Conservation (phyloP, 345 rosid species). For the Populus tremula region DNA sequence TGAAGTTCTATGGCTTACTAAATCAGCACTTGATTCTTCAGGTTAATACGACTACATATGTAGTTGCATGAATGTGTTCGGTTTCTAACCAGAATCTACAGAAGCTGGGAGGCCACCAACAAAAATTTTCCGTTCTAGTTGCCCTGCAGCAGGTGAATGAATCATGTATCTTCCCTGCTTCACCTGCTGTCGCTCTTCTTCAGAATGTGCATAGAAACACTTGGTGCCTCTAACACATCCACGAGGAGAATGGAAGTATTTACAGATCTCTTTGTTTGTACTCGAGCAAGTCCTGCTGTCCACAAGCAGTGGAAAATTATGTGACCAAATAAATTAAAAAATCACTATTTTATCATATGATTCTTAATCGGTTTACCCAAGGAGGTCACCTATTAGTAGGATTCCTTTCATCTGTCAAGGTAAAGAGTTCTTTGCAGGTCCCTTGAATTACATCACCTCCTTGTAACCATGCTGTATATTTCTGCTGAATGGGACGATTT, state of each 20-base stretch:
- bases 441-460: conserved; percentile 34
- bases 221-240: conserved; percentile 52
- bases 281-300: conserved; percentile 28
- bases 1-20: neutral
- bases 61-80: neutral
- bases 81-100: conserved; percentile 52
- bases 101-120: conserved; percentile 53
- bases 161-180: conserved; percentile 25
- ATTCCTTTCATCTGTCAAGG: conserved; percentile 32
- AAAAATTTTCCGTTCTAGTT: conserved; percentile 40
- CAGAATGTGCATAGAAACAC: conserved; percentile 46
- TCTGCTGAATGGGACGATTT: conserved; percentile 37
- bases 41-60: neutral
- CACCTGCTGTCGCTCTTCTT: conserved; percentile 36
- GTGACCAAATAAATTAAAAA: neutral
- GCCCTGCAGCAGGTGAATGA: conserved; percentile 17
- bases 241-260: conserved; percentile 39
- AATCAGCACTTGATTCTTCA: neutral
- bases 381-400: conserved; percentile 31
- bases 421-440: conserved; percentile 26
- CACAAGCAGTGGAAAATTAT: conserved; percentile 8
- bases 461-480: conserved; percentile 28
- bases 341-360: neutral
- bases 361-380: conserved; percentile 7
- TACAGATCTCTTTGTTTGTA: conserved; percentile 36